phyloP scores from a whole-genome alignment of 140 eudicot species.

The Ambrosia hybrid region DNA sequence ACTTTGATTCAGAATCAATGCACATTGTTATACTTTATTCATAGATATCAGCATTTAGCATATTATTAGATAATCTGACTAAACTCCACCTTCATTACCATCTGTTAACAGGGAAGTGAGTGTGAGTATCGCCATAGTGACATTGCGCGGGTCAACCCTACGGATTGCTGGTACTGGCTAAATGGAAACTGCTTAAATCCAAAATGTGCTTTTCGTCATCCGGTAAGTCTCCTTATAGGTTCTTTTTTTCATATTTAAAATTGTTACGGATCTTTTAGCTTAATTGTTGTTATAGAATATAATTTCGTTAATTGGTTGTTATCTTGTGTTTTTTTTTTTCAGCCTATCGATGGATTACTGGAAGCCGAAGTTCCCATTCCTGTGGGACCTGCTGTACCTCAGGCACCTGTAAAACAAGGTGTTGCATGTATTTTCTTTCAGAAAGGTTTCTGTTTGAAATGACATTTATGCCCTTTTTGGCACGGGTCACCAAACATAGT shows the following conservation, averaged over 20 bases:
- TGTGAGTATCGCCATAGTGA: conserved; percentile 98
- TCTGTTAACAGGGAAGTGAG: conserved; percentile 79
- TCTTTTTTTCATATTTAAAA: neutral
- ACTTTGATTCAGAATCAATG: neutral
- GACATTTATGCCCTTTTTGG: conserved; percentile 76
- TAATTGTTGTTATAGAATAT: neutral
- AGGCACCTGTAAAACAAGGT: conserved; percentile 49
- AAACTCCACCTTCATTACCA: neutral
- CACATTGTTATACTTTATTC: neutral
- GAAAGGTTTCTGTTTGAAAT: conserved; percentile 77
- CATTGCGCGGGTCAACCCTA: conserved; percentile 82
- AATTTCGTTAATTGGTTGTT: conserved; percentile 5
- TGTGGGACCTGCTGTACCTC: conserved; percentile 47
- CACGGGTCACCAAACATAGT: conserved; percentile 48
- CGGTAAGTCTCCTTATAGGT: conserved; percentile 49
- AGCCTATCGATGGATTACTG: conserved; percentile 86
- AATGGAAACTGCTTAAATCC: conserved; percentile 84
- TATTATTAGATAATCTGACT: conserved; percentile 4
- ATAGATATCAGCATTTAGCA: neutral
- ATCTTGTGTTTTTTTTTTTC: conserved; percentile 21
- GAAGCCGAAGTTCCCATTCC: conserved; percentile 57
- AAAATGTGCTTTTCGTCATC: conserved; percentile 85
- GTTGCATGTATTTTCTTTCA: conserved; percentile 87
- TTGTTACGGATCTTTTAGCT: neutral
- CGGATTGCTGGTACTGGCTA: conserved; percentile 92